Conservation (phyloP, 352 stramenopile species). For the Phytopythium aichiense region DNA sequence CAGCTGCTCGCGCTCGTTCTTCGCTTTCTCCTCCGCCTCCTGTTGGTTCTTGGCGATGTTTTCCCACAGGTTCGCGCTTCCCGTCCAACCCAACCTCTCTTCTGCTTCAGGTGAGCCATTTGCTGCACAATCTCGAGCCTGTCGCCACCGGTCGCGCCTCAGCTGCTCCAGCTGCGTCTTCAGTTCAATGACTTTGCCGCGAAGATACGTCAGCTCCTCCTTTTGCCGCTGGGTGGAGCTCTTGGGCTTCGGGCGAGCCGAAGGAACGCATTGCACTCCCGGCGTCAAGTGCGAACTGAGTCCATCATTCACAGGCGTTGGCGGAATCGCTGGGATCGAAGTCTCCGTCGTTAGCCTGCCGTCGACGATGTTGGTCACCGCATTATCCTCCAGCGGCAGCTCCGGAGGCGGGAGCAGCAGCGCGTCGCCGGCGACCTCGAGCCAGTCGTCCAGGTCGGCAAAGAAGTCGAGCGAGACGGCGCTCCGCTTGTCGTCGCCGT, state of each 20-base stretch:
- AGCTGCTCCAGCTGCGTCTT: constrained; percentile 19
- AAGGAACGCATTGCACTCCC: background rate
- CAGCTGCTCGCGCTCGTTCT: constrained; percentile 31
- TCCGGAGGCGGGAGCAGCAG: background rate
- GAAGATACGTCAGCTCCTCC: constrained; percentile 28
- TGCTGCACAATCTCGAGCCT: background rate
- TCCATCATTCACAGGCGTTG: background rate
- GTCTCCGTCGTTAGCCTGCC: no score
- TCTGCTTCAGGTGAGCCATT: background rate
- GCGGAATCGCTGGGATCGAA: no score
- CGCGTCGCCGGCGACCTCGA: constrained; percentile 5
- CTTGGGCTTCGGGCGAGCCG: constrained; percentile 16
- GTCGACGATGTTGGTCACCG: no score
- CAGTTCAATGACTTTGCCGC: constrained; percentile 23
- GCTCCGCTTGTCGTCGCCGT: background rate
- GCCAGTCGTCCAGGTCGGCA: constrained; percentile 22
- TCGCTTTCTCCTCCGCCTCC: constrained; percentile 16
- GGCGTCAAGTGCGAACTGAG: background rate
- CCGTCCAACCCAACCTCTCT: background rate
- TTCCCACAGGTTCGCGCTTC: constrained; percentile 17
- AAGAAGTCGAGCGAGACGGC: constrained; percentile 17
- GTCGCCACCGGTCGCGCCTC: background rate
- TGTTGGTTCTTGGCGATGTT: constrained; percentile 22
- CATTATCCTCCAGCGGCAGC: background rate
- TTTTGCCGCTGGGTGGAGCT: constrained; percentile 33